Conservation (phyloP, 2,329 filamentous ascomycete genomes). For the Ceratocystis cacaofunesta region DNA sequence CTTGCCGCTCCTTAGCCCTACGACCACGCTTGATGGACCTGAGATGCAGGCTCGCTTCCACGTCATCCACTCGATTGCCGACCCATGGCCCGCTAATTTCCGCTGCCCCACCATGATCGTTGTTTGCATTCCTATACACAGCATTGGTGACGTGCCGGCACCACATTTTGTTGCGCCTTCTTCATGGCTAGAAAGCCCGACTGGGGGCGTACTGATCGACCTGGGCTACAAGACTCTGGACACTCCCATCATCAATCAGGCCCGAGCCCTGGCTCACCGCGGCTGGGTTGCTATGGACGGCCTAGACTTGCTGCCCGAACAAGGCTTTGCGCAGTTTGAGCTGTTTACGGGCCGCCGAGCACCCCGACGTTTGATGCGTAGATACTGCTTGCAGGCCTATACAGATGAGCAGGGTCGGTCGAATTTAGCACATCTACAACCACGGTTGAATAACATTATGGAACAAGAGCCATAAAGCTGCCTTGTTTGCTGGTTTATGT, state of each 20-base stretch:
- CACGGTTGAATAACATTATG: slow-evolving; percentile 27
- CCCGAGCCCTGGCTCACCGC: slow-evolving; percentile 41
- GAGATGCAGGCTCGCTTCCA: slow-evolving; percentile 32
- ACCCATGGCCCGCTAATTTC: slow-evolving; percentile 49
- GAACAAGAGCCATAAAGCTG: slow-evolving; percentile 27
- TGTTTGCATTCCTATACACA: slow-evolving; percentile 60
- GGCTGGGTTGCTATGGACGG: slow-evolving; percentile 67
- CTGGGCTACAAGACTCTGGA: slow-evolving; percentile 59
- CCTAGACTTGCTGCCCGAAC: slow-evolving; percentile 60
- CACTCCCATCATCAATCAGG: slow-evolving; percentile 55
- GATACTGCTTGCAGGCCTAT: slow-evolving; percentile 40
- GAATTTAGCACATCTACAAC: slow-evolving; percentile 28
- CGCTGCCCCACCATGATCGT: slow-evolving; percentile 58
- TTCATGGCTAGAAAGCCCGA: slow-evolving; percentile 56
- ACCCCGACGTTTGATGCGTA: slow-evolving; percentile 50
- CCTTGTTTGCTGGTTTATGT: neutral
- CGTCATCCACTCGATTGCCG: slow-evolving; percentile 42
- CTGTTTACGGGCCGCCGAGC: slow-evolving; percentile 50
- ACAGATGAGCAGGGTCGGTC: slow-evolving; percentile 29
- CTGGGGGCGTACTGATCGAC: slow-evolving; percentile 62
- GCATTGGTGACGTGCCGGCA: slow-evolving; percentile 46
- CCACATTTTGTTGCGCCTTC: slow-evolving; percentile 55
- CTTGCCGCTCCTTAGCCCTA: slow-evolving; percentile 27
- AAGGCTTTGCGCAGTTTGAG: slow-evolving; percentile 71
- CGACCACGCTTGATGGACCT: slow-evolving; percentile 15